phyloP scores from a whole-genome alignment of 345 rosid genomes.

The Gossypium rotundifolium region DNA sequence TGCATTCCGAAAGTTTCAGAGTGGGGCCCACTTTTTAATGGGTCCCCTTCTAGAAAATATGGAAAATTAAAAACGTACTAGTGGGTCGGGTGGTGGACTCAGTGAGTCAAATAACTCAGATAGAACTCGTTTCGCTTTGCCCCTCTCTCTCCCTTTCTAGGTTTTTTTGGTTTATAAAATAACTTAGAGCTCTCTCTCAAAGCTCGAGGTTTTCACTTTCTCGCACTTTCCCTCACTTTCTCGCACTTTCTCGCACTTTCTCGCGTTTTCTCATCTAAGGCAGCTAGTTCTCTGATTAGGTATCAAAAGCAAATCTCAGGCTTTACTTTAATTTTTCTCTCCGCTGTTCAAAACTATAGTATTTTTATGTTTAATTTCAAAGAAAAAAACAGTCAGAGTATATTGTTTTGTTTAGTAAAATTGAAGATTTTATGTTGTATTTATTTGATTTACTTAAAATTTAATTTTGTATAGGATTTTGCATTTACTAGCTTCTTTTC shows the following conservation, averaged over 20 bases:
- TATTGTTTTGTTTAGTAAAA: not conserved
- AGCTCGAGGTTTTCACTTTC: not conserved
- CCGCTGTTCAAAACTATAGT: not conserved
- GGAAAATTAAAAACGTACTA: not conserved
- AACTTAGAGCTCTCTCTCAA: not conserved
- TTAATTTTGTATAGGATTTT: not conserved
- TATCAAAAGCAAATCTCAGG: not conserved
- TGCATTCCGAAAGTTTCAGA: not conserved
- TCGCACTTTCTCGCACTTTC: not conserved
- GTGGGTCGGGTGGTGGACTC: not conserved
- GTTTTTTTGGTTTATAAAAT: constrained; percentile 2
- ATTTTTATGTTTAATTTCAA: not conserved
- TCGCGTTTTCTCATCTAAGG: not conserved
- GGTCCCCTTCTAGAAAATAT: not conserved
- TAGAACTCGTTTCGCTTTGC: not conserved
- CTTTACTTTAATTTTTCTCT: not conserved
- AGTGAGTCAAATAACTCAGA: not conserved
- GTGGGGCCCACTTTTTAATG: not conserved
- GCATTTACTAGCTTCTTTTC: not conserved
- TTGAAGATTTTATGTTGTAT: not conserved
- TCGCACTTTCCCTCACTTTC: not conserved
- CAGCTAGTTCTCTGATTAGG: constrained; percentile 3
- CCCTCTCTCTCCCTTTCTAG: not conserved
- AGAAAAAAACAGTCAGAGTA: not conserved
- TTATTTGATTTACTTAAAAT: not conserved